phyloP scores from a whole-genome alignment of 2,329 filamentous ascomycete genomes.

The Aschersonia sp. region DNA sequence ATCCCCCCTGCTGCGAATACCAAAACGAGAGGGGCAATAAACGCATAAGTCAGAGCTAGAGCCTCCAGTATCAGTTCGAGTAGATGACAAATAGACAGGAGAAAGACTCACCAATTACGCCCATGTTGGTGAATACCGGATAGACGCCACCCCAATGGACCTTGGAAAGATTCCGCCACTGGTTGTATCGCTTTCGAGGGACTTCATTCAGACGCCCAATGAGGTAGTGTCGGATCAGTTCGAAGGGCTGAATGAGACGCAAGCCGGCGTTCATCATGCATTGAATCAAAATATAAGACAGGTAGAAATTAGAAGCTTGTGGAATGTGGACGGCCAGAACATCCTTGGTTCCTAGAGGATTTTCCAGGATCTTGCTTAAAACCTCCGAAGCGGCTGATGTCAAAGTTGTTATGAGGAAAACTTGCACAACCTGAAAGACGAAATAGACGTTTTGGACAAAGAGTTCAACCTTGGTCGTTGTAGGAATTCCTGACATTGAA shows the following conservation, averaged over 20 bases:
- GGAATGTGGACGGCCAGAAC: constrained; percentile 65
- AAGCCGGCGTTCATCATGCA: constrained; percentile 67
- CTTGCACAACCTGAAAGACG: constrained; percentile 77
- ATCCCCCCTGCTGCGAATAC: constrained; percentile 71
- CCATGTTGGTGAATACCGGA: constrained; percentile 69
- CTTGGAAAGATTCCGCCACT: constrained; percentile 60
- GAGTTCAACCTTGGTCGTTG: constrained; percentile 65
- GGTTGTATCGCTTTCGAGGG: constrained; percentile 64
- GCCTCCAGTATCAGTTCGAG: not conserved
- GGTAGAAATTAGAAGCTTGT: constrained; percentile 82
- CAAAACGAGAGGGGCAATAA: constrained; percentile 74
- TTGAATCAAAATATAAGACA: constrained; percentile 86
- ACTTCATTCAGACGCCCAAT: constrained; percentile 63
- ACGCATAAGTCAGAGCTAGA: constrained; percentile 67
- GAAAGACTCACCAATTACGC: constrained; percentile 47
- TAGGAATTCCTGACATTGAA: constrained; percentile 66
- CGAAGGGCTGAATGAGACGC: constrained; percentile 55
- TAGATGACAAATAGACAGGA: not conserved
- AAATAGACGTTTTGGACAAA: constrained; percentile 90
- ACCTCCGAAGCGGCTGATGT: constrained; percentile 67
- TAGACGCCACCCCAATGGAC: constrained; percentile 76
- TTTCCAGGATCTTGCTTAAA: constrained; percentile 42
- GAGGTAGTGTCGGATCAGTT: constrained; percentile 41
- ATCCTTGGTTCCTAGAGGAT: constrained; percentile 46
- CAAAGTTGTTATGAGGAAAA: constrained; percentile 78